These are phyloP conservation scores for Cladosporium sp. DNA, from an alignment of 2,329 filamentous ascomycete genomes.

Conservation along the genomic window DNA sequence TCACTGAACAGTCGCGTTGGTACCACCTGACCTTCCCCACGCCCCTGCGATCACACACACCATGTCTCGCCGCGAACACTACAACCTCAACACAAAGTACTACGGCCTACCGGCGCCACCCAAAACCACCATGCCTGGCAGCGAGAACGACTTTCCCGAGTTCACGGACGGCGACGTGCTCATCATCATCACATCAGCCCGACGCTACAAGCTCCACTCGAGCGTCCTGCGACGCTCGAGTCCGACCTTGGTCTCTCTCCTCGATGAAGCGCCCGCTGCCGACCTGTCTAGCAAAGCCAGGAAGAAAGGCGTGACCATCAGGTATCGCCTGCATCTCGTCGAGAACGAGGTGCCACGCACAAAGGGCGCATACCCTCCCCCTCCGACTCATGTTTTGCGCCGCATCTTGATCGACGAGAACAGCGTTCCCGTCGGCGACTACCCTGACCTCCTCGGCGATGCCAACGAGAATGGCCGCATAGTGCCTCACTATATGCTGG, in stretches of 20 bases:
- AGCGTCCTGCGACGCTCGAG: conserved; percentile 28
- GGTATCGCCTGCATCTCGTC: conserved; percentile 22
- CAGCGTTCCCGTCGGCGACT: conserved; percentile 14
- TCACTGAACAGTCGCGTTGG: not conserved
- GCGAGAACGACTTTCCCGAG: conserved; percentile 29
- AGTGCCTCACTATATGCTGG: conserved; percentile 16
- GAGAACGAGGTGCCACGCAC: conserved; percentile 15
- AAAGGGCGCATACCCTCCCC: not conserved
- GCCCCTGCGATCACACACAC: not conserved
- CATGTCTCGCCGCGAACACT: conserved; percentile 13
- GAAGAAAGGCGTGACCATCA: conserved; percentile 20
- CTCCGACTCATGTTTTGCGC: conserved; percentile 7
- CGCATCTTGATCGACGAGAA: conserved; percentile 17
- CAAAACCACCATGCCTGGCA: conserved; percentile 2
- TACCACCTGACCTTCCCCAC: not conserved
- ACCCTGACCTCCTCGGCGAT: conserved; percentile 14
- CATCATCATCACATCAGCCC: conserved; percentile 33
- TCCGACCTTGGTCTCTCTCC: conserved; percentile 19
- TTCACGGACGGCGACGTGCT: conserved; percentile 39
- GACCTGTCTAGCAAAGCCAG: conserved; percentile 27
- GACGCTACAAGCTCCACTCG: conserved; percentile 39
- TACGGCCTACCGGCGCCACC: not conserved
- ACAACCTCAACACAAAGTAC: conserved; percentile 8
- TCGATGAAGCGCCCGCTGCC: conserved; percentile 23
- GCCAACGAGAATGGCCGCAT: conserved; percentile 22